Evolutionary conservation across 345 rosid species (phyloP).

Genomic region (Euphorbia pulcherrima): DNA sequence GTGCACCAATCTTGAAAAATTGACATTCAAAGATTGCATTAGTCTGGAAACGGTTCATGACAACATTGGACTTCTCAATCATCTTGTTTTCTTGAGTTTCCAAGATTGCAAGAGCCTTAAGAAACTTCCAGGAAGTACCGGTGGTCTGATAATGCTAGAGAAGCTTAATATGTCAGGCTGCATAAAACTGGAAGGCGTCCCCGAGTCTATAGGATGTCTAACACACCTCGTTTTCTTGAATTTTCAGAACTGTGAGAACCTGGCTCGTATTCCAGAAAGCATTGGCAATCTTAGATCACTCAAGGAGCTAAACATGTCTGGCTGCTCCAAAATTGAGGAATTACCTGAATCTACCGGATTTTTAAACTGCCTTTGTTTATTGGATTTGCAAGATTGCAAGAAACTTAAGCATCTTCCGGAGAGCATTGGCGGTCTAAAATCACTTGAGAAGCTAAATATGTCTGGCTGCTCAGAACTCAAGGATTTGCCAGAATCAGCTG

Average conservation of each 20-base stretch:
- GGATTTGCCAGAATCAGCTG: background rate
- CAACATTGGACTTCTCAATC: background rate
- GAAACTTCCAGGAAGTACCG: constrained; percentile 9
- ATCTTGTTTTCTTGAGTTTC: constrained; percentile 1
- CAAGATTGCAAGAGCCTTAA: constrained; percentile 9
- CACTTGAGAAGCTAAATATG: constrained; percentile 11
- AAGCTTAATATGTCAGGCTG: constrained; percentile 8
- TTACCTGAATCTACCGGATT: background rate
- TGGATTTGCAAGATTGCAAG: constrained; percentile 11
- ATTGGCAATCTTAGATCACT: background rate
- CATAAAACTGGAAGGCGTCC: background rate
- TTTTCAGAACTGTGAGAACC: constrained; percentile 2
- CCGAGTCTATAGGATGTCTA: background rate
- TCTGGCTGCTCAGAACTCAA: constrained; percentile 15
- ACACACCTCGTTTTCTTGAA: background rate
- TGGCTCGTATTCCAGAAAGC: background rate
- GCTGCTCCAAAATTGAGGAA: background rate
- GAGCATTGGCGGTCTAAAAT: constrained; percentile 5
- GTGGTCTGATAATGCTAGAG: constrained; percentile 5
- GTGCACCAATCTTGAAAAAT: constrained; percentile 3
- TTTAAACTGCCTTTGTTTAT: background rate
- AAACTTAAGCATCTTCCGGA: constrained; percentile 11
- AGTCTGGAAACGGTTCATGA: constrained; percentile 10
- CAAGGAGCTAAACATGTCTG: background rate
- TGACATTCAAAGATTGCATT: constrained; percentile 16